phyloP scores from a whole-genome alignment of 495 filamentous ascomycete genomes.

The Penicillium robsamsonii region DNA sequence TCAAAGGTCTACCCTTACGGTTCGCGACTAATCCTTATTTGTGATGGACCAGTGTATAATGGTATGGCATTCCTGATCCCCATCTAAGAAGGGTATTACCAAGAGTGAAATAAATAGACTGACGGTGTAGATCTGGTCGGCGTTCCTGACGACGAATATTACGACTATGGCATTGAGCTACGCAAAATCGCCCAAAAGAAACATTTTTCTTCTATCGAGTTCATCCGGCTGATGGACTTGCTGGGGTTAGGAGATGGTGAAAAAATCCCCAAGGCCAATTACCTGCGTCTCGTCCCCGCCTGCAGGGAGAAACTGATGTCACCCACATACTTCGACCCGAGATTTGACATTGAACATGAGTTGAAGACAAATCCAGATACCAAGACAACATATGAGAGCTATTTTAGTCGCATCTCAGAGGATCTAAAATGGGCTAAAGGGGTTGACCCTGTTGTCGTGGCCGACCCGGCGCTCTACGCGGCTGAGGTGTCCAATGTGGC shows the following conservation, averaged over 20 bases:
- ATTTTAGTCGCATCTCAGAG: slow-evolving; percentile 9
- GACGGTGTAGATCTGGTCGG: slow-evolving; percentile 9
- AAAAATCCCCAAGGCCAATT: slow-evolving; percentile 2
- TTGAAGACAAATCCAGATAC: slow-evolving; percentile 9
- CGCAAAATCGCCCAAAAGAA: slow-evolving; percentile 3
- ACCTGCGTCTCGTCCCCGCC: slow-evolving; percentile 6
- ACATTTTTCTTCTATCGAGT: slow-evolving; percentile 7
- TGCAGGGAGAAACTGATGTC: slow-evolving; percentile 13
- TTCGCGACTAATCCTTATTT: slow-evolving; percentile 10
- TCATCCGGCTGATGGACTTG: slow-evolving; percentile 2
- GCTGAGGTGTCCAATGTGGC: slow-evolving; percentile 4
- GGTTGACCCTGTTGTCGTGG: slow-evolving; percentile 5
- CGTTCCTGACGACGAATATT: slow-evolving; percentile 8
- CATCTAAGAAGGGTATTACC: background rate
- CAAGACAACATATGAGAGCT: slow-evolving; percentile 8
- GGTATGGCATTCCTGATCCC: background rate
- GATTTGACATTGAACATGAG: slow-evolving; percentile 5
- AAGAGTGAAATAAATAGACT: background rate
- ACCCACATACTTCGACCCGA: slow-evolving; percentile 4
- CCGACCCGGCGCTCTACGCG: slow-evolving; percentile 5
- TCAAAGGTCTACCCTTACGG: slow-evolving; percentile 13
- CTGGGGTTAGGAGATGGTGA: slow-evolving; percentile 6
- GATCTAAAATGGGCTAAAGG: slow-evolving; percentile 12
- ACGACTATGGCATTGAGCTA: slow-evolving; percentile 11
- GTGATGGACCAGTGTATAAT: slow-evolving; percentile 11